Conservation (phyloP, 345 rosid genomes). For the Microthlaspi erraticum region DNA sequence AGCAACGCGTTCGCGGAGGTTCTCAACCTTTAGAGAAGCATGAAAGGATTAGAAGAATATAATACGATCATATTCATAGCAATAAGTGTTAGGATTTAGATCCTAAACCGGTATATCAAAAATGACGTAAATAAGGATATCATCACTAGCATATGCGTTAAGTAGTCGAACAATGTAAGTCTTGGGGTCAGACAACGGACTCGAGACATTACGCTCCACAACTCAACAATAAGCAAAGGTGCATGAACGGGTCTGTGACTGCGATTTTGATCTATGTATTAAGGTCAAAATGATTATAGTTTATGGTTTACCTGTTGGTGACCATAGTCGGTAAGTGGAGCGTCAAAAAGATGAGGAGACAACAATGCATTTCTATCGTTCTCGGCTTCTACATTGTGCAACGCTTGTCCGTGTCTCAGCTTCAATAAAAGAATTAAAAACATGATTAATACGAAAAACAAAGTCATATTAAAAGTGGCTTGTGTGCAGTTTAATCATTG, state of each 20-base stretch:
- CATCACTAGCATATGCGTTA: slow-evolving; percentile 2
- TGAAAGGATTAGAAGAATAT: neutral
- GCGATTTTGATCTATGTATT: slow-evolving; percentile 1
- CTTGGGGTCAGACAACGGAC: neutral
- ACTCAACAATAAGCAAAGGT: neutral
- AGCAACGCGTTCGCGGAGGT: slow-evolving; percentile 39
- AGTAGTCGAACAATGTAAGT: neutral
- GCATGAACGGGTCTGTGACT: neutral
- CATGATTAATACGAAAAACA: neutral
- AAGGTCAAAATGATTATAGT: neutral
- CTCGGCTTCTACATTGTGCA: slow-evolving; percentile 64
- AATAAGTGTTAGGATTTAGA: neutral
- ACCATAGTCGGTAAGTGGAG: slow-evolving; percentile 63
- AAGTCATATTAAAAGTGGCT: neutral
- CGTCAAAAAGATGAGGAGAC: slow-evolving; percentile 66
- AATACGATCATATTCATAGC: neutral
- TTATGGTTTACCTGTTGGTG: slow-evolving; percentile 54
- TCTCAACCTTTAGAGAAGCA: slow-evolving; percentile 39
- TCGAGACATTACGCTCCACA: neutral
- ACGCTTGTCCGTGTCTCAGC: slow-evolving; percentile 80
- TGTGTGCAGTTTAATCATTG: neutral
- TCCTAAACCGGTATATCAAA: too few relatives aligned
- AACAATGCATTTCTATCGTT: slow-evolving; percentile 49
- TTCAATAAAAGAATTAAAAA: slow-evolving; percentile 28
- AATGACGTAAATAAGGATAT: neutral